Evolutionary conservation across 225 moss, liverwort and hornwort species (phyloP).

Genomic region (Lunularia cruciata): DNA sequence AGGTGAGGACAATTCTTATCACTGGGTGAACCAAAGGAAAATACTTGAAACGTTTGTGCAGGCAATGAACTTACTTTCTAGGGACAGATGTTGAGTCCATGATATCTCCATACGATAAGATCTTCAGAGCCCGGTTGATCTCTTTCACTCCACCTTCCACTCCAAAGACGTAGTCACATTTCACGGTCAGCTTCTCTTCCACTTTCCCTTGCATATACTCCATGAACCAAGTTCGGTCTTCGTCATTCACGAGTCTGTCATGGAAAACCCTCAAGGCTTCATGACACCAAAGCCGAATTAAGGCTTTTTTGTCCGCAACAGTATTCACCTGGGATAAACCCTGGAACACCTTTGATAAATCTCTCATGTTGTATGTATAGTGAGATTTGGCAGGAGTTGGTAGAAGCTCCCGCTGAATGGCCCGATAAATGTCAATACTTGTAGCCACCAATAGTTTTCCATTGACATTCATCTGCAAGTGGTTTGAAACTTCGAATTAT

Average conservation of each 20-base stretch:
- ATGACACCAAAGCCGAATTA: constrained; percentile 63
- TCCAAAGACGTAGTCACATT: constrained; percentile 57
- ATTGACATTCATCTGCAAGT: constrained; percentile 44
- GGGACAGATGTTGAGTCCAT: constrained; percentile 61
- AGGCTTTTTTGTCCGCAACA: constrained; percentile 49
- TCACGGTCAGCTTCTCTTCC: constrained; percentile 46
- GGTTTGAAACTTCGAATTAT: not conserved
- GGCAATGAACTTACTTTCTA: constrained; percentile 46
- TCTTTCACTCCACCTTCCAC: constrained; percentile 35
- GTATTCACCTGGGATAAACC: constrained; percentile 55
- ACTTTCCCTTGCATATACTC: constrained; percentile 53
- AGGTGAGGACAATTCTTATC: too few species aligned
- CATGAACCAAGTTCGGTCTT: constrained; percentile 62
- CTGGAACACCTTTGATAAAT: constrained; percentile 67
- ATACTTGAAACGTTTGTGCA: too few species aligned
- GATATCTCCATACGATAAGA: constrained; percentile 59
- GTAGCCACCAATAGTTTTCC: constrained; percentile 55
- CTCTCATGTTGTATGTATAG: constrained; percentile 68
- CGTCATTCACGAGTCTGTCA: constrained; percentile 64
- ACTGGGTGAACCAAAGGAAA: too few species aligned
- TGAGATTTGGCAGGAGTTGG: constrained; percentile 69
- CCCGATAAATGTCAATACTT: constrained; percentile 60
- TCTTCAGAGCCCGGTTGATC: constrained; percentile 45
- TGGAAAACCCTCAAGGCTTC: constrained; percentile 66
- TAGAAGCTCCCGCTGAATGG: constrained; percentile 55